Evolutionary conservation across 2,329 filamentous ascomycete species (phyloP), one percentile per base, ranked within the genome.

Genomic region (Colletotrichum sp.): DNA sequence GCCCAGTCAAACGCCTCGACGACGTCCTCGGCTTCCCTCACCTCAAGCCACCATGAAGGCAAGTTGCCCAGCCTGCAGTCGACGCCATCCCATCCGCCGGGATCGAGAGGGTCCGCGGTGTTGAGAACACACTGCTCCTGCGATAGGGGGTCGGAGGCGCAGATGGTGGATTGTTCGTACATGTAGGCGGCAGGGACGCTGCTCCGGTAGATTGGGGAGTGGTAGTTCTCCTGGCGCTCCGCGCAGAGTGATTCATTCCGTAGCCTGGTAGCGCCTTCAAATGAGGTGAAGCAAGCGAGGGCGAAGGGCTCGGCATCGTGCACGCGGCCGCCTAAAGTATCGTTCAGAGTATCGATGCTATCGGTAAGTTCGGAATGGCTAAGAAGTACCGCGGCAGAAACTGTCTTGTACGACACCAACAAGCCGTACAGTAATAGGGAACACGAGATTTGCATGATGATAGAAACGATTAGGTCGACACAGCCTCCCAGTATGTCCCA

Each of bases 201-300:
- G 6, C n/a, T 48, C 43, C 43, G 10, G n/a, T 48, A 48, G 3
- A 48, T 1, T 3, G 43, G 43, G 0, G 43, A 48, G 43, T 21
- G n/a, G 6, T 48, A 48, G 12, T 48, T 48, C 43, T 10, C 43
- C 6, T 48, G 43, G 43, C 43, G 43, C n/a, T 48, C 43, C 5
- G n/a, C 43, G 2, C 43, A 48, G 2, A 48, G 43, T 1, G 43
- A 48, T 13, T 21, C 43, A 48, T 48, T 48, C 3, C 43, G 10
- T 21, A 1, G 1, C 2, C 0, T 48, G 18, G n/a, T 10, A 6
- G 6, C 6, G 43, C 43, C 43, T 48, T 48, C 10, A 1, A 48
- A 48, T 0, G 43, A 48, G n/a, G n/a, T 2, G 43, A 48, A 48
- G n/a, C 43, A 48, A 13, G 43, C n/a, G 6, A 48, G 43, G 6